phyloP scores from a whole-genome alignment of 192 early-diverging fungal species.

The Ramicandelaber brevisporus region DNA sequence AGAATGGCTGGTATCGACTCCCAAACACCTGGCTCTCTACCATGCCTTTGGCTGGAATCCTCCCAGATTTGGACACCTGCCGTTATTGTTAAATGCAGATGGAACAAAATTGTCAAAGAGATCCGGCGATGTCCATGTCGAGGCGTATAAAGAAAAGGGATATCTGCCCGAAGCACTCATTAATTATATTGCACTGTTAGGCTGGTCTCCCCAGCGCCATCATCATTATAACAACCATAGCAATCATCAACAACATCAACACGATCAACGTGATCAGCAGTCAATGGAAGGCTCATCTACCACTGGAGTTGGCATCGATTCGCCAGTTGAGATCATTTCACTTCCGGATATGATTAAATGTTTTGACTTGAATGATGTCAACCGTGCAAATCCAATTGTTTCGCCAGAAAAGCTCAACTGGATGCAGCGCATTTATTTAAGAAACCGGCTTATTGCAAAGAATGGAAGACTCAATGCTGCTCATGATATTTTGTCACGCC shows the following conservation, averaged over 20 bases:
- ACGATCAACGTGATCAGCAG: too few relatives aligned
- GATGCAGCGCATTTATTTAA: constrained; percentile 16
- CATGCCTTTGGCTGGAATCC: constrained; percentile 48
- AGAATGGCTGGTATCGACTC: constrained; percentile 87
- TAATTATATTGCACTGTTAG: constrained; percentile 69
- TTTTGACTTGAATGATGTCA: constrained; percentile 11
- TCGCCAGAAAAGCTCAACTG: constrained; percentile 14
- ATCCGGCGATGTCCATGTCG: constrained; percentile 51
- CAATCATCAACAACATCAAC: too few relatives aligned
- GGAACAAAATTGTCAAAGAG: constrained; percentile 78
- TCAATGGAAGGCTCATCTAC: too few relatives aligned
- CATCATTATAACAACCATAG: constrained; percentile 7
- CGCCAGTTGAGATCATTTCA: background rate
- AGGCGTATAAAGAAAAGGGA: constrained; percentile 40
- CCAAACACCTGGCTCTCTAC: constrained; percentile 74
- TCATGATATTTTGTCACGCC: background rate
- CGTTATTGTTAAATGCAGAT: constrained; percentile 59
- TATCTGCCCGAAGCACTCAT: constrained; percentile 63
- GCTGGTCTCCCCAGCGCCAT: constrained; percentile 32
- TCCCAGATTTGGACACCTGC: constrained; percentile 68
- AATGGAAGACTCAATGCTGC: background rate
- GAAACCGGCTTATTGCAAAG: constrained; percentile 3
- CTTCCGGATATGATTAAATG: background rate
- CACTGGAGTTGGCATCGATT: background rate
- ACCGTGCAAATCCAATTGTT: constrained; percentile 15